phyloP scores from a whole-genome alignment of 2,329 filamentous ascomycete species.

The Microsporum ferrugineum region DNA sequence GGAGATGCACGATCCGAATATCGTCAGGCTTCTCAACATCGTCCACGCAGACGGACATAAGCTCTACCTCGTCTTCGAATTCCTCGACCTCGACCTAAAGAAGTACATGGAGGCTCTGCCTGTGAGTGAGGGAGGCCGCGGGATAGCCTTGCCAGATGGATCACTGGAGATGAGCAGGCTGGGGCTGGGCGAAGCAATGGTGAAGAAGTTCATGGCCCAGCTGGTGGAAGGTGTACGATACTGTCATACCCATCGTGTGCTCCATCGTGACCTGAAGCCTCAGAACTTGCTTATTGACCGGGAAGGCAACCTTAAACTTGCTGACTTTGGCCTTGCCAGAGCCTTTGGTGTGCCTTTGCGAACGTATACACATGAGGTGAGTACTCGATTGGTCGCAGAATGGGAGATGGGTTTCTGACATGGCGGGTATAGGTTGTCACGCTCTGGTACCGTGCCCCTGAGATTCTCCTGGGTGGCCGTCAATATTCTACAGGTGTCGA shows the following conservation, averaged over 20 bases:
- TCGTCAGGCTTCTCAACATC: slow-evolving; percentile 79
- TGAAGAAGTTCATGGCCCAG: slow-evolving; percentile 89
- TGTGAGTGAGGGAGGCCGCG: slow-evolving; percentile 70
- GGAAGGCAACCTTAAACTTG: slow-evolving; percentile 93
- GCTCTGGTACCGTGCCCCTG: slow-evolving; percentile 82
- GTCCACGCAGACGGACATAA: slow-evolving; percentile 92
- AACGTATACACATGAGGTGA: slow-evolving; percentile 80
- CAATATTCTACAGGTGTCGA: slow-evolving; percentile 91
- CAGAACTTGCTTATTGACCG: slow-evolving; percentile 94
- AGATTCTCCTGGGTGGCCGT: slow-evolving; percentile 79
- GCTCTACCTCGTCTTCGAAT: slow-evolving; percentile 86
- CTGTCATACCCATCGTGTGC: slow-evolving; percentile 76
- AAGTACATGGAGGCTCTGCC: slow-evolving; percentile 93
- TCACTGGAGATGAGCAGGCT: slow-evolving; percentile 53
- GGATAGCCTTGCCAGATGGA: slow-evolving; percentile 73
- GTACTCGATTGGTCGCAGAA: not conserved
- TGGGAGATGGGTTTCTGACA: not conserved
- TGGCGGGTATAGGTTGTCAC: slow-evolving; percentile 58
- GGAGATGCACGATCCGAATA: slow-evolving; percentile 86
- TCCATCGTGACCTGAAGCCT: slow-evolving; percentile 96
- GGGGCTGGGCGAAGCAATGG: slow-evolving; percentile 65
- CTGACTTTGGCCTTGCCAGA: slow-evolving; percentile 89
- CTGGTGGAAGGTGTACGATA: slow-evolving; percentile 73
- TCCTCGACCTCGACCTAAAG: slow-evolving; percentile 81
- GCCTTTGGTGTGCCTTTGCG: slow-evolving; percentile 84